These are phyloP conservation scores for Phytomonas sp. DNA, from an alignment of 208 protist genomes.

Conservation along the genomic window DNA sequence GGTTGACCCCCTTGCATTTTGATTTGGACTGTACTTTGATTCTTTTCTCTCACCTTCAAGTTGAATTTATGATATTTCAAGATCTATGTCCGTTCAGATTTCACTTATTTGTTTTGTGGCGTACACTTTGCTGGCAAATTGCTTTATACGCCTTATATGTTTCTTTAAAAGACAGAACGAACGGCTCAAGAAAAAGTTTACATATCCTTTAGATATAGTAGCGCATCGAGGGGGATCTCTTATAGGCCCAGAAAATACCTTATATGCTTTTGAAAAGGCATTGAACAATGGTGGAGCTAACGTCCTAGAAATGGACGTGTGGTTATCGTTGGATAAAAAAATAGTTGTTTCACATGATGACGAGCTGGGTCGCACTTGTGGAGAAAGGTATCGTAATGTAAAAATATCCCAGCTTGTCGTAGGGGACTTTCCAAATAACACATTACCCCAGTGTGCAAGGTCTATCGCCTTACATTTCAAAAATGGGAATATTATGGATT, in stretches of 20 bases:
- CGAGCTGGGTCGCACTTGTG: conserved; percentile 35
- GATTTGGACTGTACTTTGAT: background rate
- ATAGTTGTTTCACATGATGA: conserved; percentile 67
- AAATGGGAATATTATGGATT: conserved; percentile 22
- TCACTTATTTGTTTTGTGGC: background rate
- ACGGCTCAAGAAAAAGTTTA: conserved; percentile 42
- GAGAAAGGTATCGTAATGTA: conserved; percentile 18
- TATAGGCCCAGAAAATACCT: conserved; percentile 73
- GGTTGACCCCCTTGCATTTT: background rate
- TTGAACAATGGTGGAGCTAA: conserved; percentile 29
- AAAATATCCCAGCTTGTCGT: conserved; percentile 41
- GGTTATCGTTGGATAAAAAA: conserved; percentile 50
- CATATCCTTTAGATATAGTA: conserved; percentile 49
- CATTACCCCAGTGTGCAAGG: conserved; percentile 42
- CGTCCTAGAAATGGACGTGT: conserved; percentile 77
- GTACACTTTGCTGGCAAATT: background rate
- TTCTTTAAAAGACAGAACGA: conserved; percentile 5
- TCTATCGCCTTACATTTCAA: conserved; percentile 56
- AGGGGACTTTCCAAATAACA: conserved; percentile 24
- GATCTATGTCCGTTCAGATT: background rate
- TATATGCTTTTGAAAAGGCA: conserved; percentile 54
- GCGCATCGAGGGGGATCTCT: conserved; percentile 68
- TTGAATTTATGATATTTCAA: background rate
- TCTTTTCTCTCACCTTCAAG: background rate
- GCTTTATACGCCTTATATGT: background rate